These are phyloP conservation scores for Malus sylvestris DNA, from an alignment of 306 rosid species.

Conservation along the genomic window DNA sequence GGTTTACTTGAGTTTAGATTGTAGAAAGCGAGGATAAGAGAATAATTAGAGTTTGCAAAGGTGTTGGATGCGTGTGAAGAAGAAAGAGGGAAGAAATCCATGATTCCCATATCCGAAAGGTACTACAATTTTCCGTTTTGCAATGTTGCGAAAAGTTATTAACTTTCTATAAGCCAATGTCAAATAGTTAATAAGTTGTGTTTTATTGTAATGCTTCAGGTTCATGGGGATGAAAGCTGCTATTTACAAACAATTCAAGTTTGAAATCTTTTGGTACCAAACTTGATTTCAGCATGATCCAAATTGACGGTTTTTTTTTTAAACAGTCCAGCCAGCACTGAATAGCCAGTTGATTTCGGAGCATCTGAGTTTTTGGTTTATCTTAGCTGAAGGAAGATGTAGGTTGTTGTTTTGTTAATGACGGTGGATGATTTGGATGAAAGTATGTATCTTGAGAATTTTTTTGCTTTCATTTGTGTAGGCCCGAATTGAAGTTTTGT, in stretches of 20 bases:
- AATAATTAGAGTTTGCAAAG: slow-evolving; percentile 58
- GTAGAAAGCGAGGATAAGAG: slow-evolving; percentile 82
- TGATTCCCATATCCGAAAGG: slow-evolving; percentile 56
- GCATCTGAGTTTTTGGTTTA: slow-evolving; percentile 27
- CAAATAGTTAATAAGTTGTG: slow-evolving; percentile 7
- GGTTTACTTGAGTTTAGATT: too few relatives aligned
- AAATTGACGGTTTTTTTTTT: slow-evolving; percentile 34
- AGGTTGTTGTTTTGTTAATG: too few relatives aligned
- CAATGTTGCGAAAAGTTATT: not conserved
- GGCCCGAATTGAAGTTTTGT: too few relatives aligned
- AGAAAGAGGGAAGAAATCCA: slow-evolving; percentile 23
- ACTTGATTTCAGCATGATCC: slow-evolving; percentile 49
- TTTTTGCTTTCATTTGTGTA: too few relatives aligned
- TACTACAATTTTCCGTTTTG: slow-evolving; percentile 18
- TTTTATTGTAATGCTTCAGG: slow-evolving; percentile 33
- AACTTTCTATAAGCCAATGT: not conserved
- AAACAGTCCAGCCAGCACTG: not conserved
- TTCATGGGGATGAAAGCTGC: slow-evolving; percentile 93
- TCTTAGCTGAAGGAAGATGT: too few relatives aligned
- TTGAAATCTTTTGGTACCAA: slow-evolving; percentile 41
- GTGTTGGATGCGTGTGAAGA: slow-evolving; percentile 52
- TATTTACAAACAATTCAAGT: slow-evolving; percentile 54
- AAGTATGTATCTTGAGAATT: too few relatives aligned
- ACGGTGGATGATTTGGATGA: too few relatives aligned
- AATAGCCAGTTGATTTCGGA: slow-evolving; percentile 22